Conservation (phyloP, 2,329 filamentous ascomycete species). For the Septoria petroselini region DNA sequence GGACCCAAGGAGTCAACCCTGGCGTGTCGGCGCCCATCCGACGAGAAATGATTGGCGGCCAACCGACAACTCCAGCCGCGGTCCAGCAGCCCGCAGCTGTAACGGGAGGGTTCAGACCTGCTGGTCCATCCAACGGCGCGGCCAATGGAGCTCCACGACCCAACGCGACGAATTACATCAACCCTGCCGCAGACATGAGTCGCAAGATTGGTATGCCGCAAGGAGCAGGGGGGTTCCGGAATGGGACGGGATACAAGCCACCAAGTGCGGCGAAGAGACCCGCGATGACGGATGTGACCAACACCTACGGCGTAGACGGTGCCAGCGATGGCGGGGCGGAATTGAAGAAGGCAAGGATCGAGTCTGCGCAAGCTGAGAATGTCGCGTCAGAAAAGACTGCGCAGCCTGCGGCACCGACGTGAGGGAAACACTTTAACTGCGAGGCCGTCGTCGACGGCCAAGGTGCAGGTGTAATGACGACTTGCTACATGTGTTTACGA, state of each 20-base stretch:
- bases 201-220: conserved; percentile 51
- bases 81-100: conserved; percentile 10
- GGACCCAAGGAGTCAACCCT: conserved; percentile 84
- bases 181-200: conserved; percentile 48
- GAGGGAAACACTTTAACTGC: not conserved
- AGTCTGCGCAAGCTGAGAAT: conserved; percentile 17
- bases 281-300: conserved; percentile 48
- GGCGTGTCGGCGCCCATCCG: conserved; percentile 69
- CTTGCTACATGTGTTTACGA: conserved; percentile 9
- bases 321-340: conserved; percentile 40
- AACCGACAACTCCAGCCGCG: conserved; percentile 10
- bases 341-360: conserved; percentile 43
- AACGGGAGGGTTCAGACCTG: conserved; percentile 12
- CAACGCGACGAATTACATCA: conserved; percentile 45
- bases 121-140: conserved; percentile 6
- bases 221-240: conserved; percentile 39
- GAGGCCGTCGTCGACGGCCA: no score
- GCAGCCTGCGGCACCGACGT: not conserved
- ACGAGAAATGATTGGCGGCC: conserved; percentile 29
- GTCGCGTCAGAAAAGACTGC: not conserved
- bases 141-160: conserved; percentile 23
- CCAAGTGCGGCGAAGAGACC: conserved; percentile 39
- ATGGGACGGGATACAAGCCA: conserved; percentile 47
- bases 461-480: no score
- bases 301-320: conserved; percentile 39